Evolutionary conservation across 257 asterid genomes (phyloP).

Genomic region (Cynanchum wilfordii): DNA sequence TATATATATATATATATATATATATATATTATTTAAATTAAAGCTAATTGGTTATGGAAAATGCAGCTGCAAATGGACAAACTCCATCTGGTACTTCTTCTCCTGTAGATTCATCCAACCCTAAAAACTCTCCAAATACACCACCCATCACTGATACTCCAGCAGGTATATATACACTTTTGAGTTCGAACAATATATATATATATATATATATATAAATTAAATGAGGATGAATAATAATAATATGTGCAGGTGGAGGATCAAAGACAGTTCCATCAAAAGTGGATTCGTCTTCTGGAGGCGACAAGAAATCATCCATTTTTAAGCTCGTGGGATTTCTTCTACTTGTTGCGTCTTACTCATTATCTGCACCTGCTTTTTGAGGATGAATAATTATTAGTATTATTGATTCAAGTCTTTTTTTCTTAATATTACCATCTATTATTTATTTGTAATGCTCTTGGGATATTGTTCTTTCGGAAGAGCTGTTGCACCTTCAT

Average conservation of each 20-base stretch:
- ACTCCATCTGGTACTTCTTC: constrained; percentile 18
- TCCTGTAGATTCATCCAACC: constrained; percentile 17
- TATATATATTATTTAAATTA: too few relatives aligned
- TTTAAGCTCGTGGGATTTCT: constrained; percentile 20
- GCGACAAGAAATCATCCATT: constrained; percentile 15
- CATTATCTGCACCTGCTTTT: constrained; percentile 15
- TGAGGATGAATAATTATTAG: constrained; percentile 18
- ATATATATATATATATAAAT: too few relatives aligned
- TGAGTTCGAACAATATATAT: too few relatives aligned
- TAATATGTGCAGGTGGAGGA: constrained; percentile 24
- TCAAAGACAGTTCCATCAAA: constrained; percentile 39
- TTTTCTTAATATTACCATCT: too few relatives aligned
- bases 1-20: too few relatives aligned
- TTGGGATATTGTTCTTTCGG: not conserved
- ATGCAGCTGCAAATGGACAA: constrained; percentile 27
- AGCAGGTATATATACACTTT: constrained; percentile 2
- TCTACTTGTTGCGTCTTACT: constrained; percentile 26
- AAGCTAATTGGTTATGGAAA: not conserved
- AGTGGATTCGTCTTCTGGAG: constrained; percentile 29
- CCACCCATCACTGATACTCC: constrained; percentile 20
- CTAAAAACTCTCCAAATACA: constrained; percentile 17
- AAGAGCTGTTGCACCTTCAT: not conserved
- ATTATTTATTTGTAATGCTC: not conserved
- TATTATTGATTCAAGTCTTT: not conserved
- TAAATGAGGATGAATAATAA: not conserved